phyloP scores from a whole-genome alignment of 352 stramenopile genomes.

The Phytophthora kernoviae region DNA sequence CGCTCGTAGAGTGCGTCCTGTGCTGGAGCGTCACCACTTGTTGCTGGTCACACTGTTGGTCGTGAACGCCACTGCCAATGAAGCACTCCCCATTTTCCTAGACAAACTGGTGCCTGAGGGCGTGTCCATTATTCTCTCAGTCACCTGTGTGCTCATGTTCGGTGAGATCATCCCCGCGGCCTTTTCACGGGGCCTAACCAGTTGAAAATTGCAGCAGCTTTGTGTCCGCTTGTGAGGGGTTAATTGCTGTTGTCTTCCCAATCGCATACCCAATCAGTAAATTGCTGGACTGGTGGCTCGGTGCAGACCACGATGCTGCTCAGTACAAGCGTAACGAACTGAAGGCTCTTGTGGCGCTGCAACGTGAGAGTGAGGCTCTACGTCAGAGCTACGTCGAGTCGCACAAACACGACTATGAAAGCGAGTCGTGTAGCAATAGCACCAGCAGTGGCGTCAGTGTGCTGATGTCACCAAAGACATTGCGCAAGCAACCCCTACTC shows the following conservation, averaged over 20 bases:
- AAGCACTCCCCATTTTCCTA: slow-evolving; percentile 94
- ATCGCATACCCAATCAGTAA: slow-evolving; percentile 92
- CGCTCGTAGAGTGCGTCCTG: slow-evolving; percentile 79
- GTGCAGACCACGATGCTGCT: slow-evolving; percentile 73
- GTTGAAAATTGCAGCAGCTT: slow-evolving; percentile 81
- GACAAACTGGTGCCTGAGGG: slow-evolving; percentile 84
- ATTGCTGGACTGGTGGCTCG: slow-evolving; percentile 89
- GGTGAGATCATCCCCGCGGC: slow-evolving; percentile 95
- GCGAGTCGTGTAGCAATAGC: slow-evolving; percentile 7
- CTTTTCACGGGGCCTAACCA: slow-evolving; percentile 95
- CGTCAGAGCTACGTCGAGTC: slow-evolving; percentile 42
- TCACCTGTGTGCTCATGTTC: slow-evolving; percentile 95
- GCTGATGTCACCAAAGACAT: slow-evolving; percentile 25
- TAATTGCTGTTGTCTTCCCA: slow-evolving; percentile 89
- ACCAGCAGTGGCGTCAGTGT: slow-evolving; percentile 22
- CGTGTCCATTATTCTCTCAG: slow-evolving; percentile 92
- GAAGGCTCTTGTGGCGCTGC: slow-evolving; percentile 85
- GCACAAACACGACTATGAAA: slow-evolving; percentile 7
- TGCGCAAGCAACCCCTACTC: slow-evolving; percentile 31
- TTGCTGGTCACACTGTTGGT: slow-evolving; percentile 95
- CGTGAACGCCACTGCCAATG: slow-evolving; percentile 93
- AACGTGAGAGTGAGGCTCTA: slow-evolving; percentile 58
- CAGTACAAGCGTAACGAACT: slow-evolving; percentile 92
- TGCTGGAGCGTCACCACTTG: slow-evolving; percentile 92
- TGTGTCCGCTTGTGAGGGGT: slow-evolving; percentile 87